These are phyloP conservation scores for Lachnellula hyalina DNA, from an alignment of 2,329 filamentous ascomycete genomes.

Conservation along the genomic window DNA sequence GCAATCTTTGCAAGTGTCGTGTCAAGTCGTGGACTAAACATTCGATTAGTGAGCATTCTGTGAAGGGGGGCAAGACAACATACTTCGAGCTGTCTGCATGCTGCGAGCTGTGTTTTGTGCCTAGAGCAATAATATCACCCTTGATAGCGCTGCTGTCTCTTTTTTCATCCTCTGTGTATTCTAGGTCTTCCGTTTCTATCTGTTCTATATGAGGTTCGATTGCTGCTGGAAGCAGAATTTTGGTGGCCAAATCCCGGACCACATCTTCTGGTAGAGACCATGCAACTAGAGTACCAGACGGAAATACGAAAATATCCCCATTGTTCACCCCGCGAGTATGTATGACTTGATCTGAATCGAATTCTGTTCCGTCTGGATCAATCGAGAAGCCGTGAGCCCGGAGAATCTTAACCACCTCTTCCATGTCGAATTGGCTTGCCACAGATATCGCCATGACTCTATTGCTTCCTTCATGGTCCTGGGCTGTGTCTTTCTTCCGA, in stretches of 20 bases:
- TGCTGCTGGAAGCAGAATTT: conserved; percentile 69
- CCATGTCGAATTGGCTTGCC: conserved; percentile 61
- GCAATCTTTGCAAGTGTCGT: conserved; percentile 86
- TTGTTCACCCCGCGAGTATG: conserved; percentile 56
- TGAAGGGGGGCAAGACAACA: neutral
- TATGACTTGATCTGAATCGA: conserved; percentile 57
- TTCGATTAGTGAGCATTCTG: neutral
- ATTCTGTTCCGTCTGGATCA: conserved; percentile 56
- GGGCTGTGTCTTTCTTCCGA: conserved; percentile 14
- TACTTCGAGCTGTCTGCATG: conserved; percentile 34
- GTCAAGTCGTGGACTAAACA: conserved; percentile 36
- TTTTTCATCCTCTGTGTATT: conserved; percentile 71
- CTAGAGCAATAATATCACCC: conserved; percentile 84
- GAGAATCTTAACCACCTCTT: conserved; percentile 51
- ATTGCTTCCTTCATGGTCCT: conserved; percentile 34
- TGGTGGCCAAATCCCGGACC: conserved; percentile 63
- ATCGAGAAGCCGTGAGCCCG: conserved; percentile 55
- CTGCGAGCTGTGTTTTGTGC: conserved; percentile 58
- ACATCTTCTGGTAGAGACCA: conserved; percentile 81
- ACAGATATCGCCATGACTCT: conserved; percentile 55
- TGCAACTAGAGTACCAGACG: conserved; percentile 86
- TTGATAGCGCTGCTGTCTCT: conserved; percentile 72
- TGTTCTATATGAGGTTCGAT: conserved; percentile 65
- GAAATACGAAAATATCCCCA: conserved; percentile 93
- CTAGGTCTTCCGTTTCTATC: conserved; percentile 83